Percentiles rank a stretch among this genome's conserved stretches.
Evolutionary conservation across 257 asterid species (phyloP).

Genomic region (Petunia axillaris): DNA sequence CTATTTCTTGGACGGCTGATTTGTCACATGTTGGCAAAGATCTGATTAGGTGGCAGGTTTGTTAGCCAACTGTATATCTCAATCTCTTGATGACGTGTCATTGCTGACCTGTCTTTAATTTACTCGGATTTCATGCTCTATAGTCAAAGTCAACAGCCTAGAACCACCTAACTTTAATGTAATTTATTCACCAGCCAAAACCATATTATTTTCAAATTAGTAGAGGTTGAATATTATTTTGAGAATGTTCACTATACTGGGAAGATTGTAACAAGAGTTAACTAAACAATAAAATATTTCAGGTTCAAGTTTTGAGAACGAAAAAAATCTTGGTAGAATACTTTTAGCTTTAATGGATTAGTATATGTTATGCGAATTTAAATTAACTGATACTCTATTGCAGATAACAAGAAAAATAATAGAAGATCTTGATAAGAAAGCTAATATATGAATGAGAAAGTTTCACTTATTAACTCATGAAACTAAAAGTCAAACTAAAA

Average conservation of each 20-base stretch:
- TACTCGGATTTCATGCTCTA: not conserved
- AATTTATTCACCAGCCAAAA: not conserved
- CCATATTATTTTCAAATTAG: not conserved
- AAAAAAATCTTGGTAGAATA: too few relatives aligned
- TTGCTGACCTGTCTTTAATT: not conserved
- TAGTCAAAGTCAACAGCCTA: not conserved
- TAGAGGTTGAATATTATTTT: not conserved
- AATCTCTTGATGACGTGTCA: not conserved
- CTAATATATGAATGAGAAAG: not conserved
- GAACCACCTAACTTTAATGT: not conserved
- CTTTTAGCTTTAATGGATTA: too few relatives aligned
- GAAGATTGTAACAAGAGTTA: too few relatives aligned
- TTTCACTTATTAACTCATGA: not conserved
- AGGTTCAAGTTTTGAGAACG: too few relatives aligned
- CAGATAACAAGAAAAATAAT: too few relatives aligned
- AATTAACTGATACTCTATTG: too few relatives aligned
- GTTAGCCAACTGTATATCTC: slow-evolving; percentile 27
- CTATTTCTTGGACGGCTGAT: slow-evolving; percentile 44
- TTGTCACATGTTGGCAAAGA: slow-evolving; percentile 37
- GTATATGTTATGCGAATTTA: too few relatives aligned
- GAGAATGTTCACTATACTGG: too few relatives aligned
- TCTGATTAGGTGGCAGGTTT: slow-evolving; percentile 34
- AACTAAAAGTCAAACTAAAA: too few relatives aligned
- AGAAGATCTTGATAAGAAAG: too few relatives aligned
- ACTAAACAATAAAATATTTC: too few relatives aligned